Evolutionary conservation across 805 yeast genomes (phyloP).

Genomic region (Hemisphaericaspora nanyangensis): DNA sequence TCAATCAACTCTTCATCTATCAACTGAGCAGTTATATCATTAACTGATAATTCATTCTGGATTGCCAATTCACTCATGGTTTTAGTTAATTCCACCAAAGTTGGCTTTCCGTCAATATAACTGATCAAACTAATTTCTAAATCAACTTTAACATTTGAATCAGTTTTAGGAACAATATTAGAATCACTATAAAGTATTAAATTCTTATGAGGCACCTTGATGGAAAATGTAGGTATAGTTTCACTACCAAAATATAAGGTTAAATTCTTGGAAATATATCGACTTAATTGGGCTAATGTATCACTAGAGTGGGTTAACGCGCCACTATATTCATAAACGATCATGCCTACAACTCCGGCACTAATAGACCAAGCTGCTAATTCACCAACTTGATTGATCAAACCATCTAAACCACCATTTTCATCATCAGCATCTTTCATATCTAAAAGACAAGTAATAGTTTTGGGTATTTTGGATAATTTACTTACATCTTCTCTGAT

Average conservation of each 20-base stretch:
- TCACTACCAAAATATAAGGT: conserved; percentile 71
- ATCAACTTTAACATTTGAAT: conserved; percentile 35
- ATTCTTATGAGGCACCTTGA: conserved; percentile 68
- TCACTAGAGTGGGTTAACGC: conserved; percentile 42
- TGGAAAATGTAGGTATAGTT: conserved; percentile 56
- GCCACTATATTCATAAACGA: conserved; percentile 80
- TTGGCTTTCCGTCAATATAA: conserved; percentile 80
- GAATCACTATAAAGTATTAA: conserved; percentile 30
- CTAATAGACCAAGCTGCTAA: conserved; percentile 84
- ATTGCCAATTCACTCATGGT: conserved; percentile 76
- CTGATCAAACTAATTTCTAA: conserved; percentile 67
- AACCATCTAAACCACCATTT: conserved; percentile 84
- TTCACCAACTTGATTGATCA: conserved; percentile 74
- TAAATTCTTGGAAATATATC: conserved; percentile 55
- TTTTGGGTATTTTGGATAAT: conserved; percentile 71
- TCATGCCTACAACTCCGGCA: conserved; percentile 70
- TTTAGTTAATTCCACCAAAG: conserved; percentile 82
- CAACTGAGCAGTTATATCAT: conserved; percentile 69
- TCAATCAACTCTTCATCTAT: conserved; percentile 71
- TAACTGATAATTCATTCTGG: conserved; percentile 53
- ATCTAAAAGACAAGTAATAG: conserved; percentile 72
- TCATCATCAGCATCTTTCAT: conserved; percentile 75
- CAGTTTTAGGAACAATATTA: conserved; percentile 22
- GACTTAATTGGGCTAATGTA: conserved; percentile 47
- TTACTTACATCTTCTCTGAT: conserved; percentile 78